Evolutionary conservation across 129 eudicot genomes (phyloP).

Genomic region (Kitagawia praeruptora): DNA sequence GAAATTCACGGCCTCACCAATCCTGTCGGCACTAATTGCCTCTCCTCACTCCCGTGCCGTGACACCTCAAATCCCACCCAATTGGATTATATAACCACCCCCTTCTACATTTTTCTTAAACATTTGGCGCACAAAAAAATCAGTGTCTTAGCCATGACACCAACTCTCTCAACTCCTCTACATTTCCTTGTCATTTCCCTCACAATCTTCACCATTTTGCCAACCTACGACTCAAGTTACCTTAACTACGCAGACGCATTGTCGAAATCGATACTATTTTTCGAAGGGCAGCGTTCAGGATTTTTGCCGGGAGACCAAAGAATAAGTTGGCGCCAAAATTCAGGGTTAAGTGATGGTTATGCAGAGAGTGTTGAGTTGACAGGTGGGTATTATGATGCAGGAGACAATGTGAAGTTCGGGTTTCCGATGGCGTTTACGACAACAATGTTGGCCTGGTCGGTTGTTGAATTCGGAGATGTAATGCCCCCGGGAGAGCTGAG

Average conservation of each 20-base stretch:
- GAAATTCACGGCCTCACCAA: constrained; percentile 18
- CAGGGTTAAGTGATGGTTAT: constrained; percentile 79
- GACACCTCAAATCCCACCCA: constrained; percentile 10
- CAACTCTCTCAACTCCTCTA: not conserved
- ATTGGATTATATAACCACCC: not conserved
- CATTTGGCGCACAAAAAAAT: not conserved
- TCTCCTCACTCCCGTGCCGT: constrained; percentile 31
- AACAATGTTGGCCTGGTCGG: constrained; percentile 97
- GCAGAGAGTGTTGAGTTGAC: constrained; percentile 44
- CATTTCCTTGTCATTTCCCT: constrained; percentile 12
- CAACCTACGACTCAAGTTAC: constrained; percentile 20
- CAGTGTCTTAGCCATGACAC: constrained; percentile 13
- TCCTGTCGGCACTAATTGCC: constrained; percentile 25
- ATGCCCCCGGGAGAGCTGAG: constrained; percentile 69
- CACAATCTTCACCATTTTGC: constrained; percentile 8
- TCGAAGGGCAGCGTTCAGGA: constrained; percentile 94
- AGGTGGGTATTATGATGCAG: constrained; percentile 98
- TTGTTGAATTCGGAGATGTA: constrained; percentile 63
- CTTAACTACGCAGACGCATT: constrained; percentile 69
- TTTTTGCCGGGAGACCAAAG: constrained; percentile 67
- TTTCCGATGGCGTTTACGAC: constrained; percentile 97
- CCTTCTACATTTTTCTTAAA: not conserved
- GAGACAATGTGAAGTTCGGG: constrained; percentile 77
- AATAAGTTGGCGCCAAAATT: constrained; percentile 60
- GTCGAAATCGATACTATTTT: constrained; percentile 63